Evolutionary conservation across 306 rosid genomes (phyloP).

Genomic region (Vigna hirtella): DNA sequence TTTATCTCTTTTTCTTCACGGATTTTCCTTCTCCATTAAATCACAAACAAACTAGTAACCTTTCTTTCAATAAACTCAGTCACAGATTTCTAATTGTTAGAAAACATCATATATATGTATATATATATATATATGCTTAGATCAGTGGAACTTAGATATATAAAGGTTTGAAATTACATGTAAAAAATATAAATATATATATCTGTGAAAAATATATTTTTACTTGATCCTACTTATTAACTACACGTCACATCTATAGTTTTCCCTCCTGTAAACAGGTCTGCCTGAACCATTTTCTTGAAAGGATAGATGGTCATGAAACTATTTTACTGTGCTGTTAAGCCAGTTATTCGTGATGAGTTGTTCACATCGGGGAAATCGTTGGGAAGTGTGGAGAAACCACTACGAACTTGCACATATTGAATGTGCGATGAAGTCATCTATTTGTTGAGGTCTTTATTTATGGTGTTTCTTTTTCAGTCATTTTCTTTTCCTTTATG

Average conservation of each 20-base stretch:
- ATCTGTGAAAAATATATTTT: too few relatives aligned
- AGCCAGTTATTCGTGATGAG: slow-evolving; percentile 31
- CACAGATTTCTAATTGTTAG: too few relatives aligned
- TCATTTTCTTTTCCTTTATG: background rate
- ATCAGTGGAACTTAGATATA: too few relatives aligned
- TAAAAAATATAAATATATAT: too few relatives aligned
- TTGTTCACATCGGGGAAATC: slow-evolving; percentile 41
- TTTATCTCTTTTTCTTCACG: too few relatives aligned
- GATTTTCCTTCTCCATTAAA: too few relatives aligned
- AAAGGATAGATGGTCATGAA: background rate
- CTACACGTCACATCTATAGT: background rate
- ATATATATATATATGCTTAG: too few relatives aligned
- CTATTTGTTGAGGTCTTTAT: slow-evolving; percentile 4
- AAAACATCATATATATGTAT: too few relatives aligned
- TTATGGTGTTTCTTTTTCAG: background rate
- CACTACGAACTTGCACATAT: slow-evolving; percentile 22
- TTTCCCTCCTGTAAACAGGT: background rate
- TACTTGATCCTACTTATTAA: too few relatives aligned
- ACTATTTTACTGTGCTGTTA: slow-evolving; percentile 20
- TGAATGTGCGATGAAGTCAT: slow-evolving; percentile 46
- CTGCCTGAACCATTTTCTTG: background rate
- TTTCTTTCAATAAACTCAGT: too few relatives aligned
- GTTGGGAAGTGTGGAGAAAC: slow-evolving; percentile 37
- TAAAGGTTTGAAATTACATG: too few relatives aligned
- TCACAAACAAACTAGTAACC: too few relatives aligned